Percentiles rank a stretch among this genome's conserved stretches.
phyloP scores from a whole-genome alignment of 306 rosid genomes.

The Mucuna pruriens region DNA sequence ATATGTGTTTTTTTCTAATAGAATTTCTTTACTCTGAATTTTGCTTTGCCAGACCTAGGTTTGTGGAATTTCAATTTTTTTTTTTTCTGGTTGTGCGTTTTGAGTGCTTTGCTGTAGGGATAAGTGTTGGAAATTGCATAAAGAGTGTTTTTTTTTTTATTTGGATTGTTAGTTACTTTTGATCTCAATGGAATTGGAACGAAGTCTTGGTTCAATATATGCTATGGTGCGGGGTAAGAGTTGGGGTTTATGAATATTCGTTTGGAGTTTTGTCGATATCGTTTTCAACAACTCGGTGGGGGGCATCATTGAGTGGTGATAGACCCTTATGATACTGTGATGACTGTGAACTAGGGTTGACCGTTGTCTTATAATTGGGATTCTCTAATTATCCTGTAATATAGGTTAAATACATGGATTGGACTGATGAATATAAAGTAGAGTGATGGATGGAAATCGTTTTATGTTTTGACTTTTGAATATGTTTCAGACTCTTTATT shows the following conservation, averaged over 20 bases:
- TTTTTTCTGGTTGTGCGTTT: background rate
- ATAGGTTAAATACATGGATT: background rate
- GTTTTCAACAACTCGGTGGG: background rate
- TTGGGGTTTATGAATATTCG: conserved; percentile 2
- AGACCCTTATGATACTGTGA: background rate
- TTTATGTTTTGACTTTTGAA: conserved; percentile 1
- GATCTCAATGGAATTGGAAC: background rate
- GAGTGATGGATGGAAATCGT: conserved; percentile 19
- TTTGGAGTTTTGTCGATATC: background rate
- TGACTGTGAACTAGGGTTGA: background rate
- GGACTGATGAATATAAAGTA: background rate
- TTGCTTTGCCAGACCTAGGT: conserved; percentile 27
- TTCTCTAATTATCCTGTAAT: background rate
- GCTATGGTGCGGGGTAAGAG: background rate
- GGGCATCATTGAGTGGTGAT: conserved; percentile 7
- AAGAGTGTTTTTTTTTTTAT: conserved; percentile 1
- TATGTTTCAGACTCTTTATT: conserved; percentile 2
- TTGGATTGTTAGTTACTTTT: conserved; percentile 20
- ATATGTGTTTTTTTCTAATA: background rate
- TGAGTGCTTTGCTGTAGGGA: conserved; percentile 1
- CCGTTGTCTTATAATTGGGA: background rate
- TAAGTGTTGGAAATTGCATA: conserved; percentile 21
- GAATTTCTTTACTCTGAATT: conserved; percentile 11
- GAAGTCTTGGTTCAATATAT: background rate
- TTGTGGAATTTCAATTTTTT: conserved; percentile 1